Base-by-base conservation (phyloP, 2,329 filamentous ascomycete species). In the Claviceps cyperi region DNA sequence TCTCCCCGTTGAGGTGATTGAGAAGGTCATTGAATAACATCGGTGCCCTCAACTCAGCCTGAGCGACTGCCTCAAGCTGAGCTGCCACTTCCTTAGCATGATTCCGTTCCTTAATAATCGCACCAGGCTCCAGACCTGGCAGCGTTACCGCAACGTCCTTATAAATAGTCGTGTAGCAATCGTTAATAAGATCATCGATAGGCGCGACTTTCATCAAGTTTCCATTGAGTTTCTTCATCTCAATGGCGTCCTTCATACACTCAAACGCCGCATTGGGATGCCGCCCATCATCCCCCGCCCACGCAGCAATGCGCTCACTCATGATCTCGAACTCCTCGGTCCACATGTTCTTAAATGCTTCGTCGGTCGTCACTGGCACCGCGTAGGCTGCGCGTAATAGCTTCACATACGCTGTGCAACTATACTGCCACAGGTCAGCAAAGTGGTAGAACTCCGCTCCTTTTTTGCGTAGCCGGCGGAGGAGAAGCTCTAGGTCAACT, bases 161-260 rank as follows among this genome's bases (percentile, higher is more conserved):
- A 61, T 87, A 92, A 15, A 94, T 71, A 46, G 80, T 75, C 1
- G 86, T 84, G 64, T 95, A 98, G 46, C 86, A 82, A 65, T 98
- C 92, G 21, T 83, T 85, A 56, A 96, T 85, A n/a, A 97, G 75
- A 60, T 98, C 92, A 59, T 98, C 92, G 43, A 97, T 91, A 9
- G 83, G 75, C 0, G 81, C 78, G 0, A 84, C 78, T 65, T 95
- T 96, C 77, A 94, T 92, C 7, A 95, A 74, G 45, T 83, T 84
- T 40, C 83, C 83, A 61, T 98, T 98, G 43, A 96, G 76, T 62
- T 80, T 80, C 62, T 80, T 80, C 41, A 80, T 56, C 53, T 81
- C 77, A 9, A 79, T 72, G 0, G 71, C 69, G 45, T 81, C 77
- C 58, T 74, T 78, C 64, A 81, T 69, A 50, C 76, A 78, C 45